A percentile compares a stretch with the other conserved stretches of the same genome.
Conservation (phyloP, 2,329 filamentous ascomycete genomes). For the Cladosporium sp. region DNA sequence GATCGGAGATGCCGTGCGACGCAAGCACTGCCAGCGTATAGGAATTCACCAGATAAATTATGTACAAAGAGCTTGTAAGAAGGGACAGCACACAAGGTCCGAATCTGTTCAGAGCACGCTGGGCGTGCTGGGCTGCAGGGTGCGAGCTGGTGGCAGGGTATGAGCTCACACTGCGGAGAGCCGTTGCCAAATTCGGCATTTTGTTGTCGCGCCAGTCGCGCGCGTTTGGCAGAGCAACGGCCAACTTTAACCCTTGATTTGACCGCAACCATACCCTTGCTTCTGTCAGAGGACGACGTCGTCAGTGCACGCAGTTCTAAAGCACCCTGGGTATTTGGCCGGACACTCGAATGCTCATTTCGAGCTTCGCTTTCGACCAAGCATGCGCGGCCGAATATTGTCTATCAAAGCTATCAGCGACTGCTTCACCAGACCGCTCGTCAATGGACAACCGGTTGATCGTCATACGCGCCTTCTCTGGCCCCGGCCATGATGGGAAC, state of each 20-base stretch:
- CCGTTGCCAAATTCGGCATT: conserved; percentile 1
- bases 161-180: conserved; percentile 10
- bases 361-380: no score
- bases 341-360: no score
- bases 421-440: no score
- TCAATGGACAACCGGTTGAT: no score
- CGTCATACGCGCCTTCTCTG: no score
- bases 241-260: no score
- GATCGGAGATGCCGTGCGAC: background rate
- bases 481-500: no score
- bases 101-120: background rate
- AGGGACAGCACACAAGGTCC: background rate
- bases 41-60: background rate
- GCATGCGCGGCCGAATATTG: no score
- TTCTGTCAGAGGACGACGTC: background rate
- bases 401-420: no score
- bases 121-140: background rate
- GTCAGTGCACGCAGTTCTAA: background rate
- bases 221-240: background rate
- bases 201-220: background rate
- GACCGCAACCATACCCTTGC: background rate
- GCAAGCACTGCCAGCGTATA: background rate
- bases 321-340: no score
- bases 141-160: background rate
- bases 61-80: background rate